phyloP scores from a whole-genome alignment of 202 grass and related monocot species.

The Setaria italica region DNA sequence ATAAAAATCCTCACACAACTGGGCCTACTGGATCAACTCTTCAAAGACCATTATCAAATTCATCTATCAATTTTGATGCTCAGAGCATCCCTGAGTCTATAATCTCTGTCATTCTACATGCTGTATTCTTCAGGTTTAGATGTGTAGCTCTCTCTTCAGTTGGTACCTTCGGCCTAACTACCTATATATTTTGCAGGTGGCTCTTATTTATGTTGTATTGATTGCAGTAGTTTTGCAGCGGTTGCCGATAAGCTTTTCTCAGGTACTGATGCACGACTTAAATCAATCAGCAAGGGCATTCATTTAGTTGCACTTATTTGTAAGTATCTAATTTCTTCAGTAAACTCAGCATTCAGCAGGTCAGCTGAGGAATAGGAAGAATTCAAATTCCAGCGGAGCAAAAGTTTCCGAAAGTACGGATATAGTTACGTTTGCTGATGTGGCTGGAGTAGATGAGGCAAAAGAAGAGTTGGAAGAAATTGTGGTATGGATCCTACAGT shows the following conservation, averaged over 20 bases:
- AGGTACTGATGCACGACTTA: conserved; percentile 54
- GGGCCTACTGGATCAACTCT: no score
- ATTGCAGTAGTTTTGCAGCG: conserved; percentile 85
- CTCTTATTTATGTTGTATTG: conserved; percentile 92
- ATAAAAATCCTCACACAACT: background rate
- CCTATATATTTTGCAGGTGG: conserved; percentile 67
- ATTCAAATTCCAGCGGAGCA: conserved; percentile 60
- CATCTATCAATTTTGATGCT: background rate
- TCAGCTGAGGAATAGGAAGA: conserved; percentile 84
- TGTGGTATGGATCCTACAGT: conserved; percentile 69
- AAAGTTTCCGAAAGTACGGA: conserved; percentile 83
- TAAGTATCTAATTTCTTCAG: conserved; percentile 42
- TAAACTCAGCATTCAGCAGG: conserved; percentile 82
- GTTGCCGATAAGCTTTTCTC: conserved; percentile 85
- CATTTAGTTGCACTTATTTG: conserved; percentile 10
- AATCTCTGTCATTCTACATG: background rate
- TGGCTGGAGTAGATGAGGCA: conserved; percentile 94
- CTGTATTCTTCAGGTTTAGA: background rate
- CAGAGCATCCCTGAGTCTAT: background rate
- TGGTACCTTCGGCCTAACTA: conserved; percentile 33
- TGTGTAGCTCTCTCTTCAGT: background rate
- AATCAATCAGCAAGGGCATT: conserved; percentile 23
- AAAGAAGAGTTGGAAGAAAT: conserved; percentile 99
- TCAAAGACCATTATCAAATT: background rate
- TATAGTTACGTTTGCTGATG: conserved; percentile 89